Base-by-base conservation (phyloP, 352 stramenopile species). In the Achlya hypogyna region DNA sequence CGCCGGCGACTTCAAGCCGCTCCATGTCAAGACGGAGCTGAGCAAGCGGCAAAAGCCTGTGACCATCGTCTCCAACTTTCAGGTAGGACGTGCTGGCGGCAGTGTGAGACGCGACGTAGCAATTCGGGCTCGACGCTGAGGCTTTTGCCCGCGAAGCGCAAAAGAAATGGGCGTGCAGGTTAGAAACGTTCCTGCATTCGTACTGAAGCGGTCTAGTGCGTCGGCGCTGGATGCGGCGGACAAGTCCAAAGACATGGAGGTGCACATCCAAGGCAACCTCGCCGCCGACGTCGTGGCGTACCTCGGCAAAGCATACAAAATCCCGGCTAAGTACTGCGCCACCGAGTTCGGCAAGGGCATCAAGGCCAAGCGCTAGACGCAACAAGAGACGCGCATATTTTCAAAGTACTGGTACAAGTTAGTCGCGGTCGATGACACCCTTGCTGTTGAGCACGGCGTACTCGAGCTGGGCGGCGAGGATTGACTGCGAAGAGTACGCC, bases 391-490 rank as follows among this genome's bases (percentile, higher is more conserved):
- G 20, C 5, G 16, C 35, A 62, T 20, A 14, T 20, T 62, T 23
- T 12, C 5, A 5, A 25, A n/a, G 8, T 18, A n/a, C 23, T 45
- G 18, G 51, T 31, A 20, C 8, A 28, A 29, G 35, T 51, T 68
- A 71, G 66, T 94, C 86, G n/a, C 86, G 86, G 63, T 94, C 86
- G 68, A 94, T 94, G 5, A 91, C 81, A 10, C 86, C 86, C 9
- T 79, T 79, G 62, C 86, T 94, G 51, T 92, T 94, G 28, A 72
- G 76, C 69, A 94, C 78, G 32, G 86, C 86, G 47, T 88, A 93
- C 22, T 62, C 59, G 63, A 94, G 74, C 68, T 88, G 82, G 56
- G 82, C 70, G 2, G 67, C 72, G 16, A 92, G 72, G 52, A 91
- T 76, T 12, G 64, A 58, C 59, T 90, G 85, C n/a, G 68, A 83